Percentiles rank a stretch among this genome's conserved stretches.
Conservation (phyloP, 257 asterid species). For the Salvia rosmarinus region DNA sequence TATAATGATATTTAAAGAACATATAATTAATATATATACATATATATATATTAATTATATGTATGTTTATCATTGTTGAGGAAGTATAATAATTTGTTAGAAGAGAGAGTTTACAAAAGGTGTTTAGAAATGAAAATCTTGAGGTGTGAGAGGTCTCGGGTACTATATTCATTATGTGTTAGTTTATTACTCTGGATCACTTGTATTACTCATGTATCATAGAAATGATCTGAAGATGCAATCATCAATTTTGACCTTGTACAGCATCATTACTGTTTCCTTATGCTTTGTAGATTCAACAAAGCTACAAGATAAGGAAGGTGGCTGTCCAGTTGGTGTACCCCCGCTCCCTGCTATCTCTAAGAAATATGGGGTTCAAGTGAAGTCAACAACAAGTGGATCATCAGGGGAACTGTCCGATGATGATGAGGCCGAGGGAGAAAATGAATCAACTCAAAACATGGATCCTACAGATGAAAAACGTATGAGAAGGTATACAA, state of each 20-base stretch:
- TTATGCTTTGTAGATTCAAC: slow-evolving; percentile 46
- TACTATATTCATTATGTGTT: slow-evolving; percentile 2
- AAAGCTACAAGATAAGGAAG: slow-evolving; percentile 60
- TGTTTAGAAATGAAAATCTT: slow-evolving; percentile 17
- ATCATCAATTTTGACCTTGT: slow-evolving; percentile 1
- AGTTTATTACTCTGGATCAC: not conserved
- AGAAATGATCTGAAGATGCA: slow-evolving; percentile 1
- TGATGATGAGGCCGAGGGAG: slow-evolving; percentile 92
- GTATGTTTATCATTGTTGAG: not conserved
- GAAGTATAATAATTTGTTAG: not conserved
- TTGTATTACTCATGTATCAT: not conserved
- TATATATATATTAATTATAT: no score
- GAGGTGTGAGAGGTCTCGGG: not conserved
- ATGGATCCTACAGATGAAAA: slow-evolving; percentile 72
- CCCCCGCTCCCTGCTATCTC: slow-evolving; percentile 58
- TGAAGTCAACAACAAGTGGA: slow-evolving; percentile 85
- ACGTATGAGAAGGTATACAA: slow-evolving; percentile 86
- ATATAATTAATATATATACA: no score
- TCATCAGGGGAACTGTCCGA: slow-evolving; percentile 88
- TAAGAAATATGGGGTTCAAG: slow-evolving; percentile 61
- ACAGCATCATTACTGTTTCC: not conserved
- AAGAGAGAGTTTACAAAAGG: not conserved
- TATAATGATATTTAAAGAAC: slow-evolving; percentile 7
- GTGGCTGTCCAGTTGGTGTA: slow-evolving; percentile 56
- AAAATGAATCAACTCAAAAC: slow-evolving; percentile 63